Evolutionary conservation across 176 grass and related monocot species (phyloP).

Genomic region (Carex pumila): DNA sequence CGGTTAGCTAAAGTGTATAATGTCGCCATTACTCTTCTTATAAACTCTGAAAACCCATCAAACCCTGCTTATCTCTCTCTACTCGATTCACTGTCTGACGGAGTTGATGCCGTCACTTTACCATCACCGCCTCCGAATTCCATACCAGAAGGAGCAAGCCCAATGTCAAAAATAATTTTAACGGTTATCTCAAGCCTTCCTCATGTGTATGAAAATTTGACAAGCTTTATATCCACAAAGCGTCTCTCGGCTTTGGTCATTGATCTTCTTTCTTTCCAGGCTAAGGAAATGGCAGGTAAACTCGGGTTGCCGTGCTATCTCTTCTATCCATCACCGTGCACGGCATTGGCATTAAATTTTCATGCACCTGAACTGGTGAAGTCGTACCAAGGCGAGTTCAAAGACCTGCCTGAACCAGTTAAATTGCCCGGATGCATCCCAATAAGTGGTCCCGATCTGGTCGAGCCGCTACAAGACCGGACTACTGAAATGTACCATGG

Average conservation of each 20-base stretch:
- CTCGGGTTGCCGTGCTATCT: conserved; percentile 20
- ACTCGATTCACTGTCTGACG: background rate
- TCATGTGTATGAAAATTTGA: background rate
- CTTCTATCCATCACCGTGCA: background rate
- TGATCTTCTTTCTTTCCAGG: background rate
- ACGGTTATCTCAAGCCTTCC: conserved; percentile 1
- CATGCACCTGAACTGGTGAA: conserved; percentile 7
- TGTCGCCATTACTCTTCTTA: background rate
- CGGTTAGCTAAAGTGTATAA: background rate
- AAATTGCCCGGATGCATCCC: background rate
- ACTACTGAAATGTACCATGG: conserved; percentile 16
- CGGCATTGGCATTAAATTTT: conserved; percentile 1
- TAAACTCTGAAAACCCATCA: conserved; percentile 8
- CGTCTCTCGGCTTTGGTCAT: conserved; percentile 12
- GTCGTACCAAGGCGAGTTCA: conserved; percentile 8
- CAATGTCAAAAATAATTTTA: background rate
- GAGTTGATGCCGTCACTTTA: conserved; percentile 3
- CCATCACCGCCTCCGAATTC: background rate
- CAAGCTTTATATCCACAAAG: background rate
- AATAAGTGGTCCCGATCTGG: background rate
- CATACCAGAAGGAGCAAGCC: background rate
- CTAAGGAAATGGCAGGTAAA: background rate
- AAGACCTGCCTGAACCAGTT: conserved; percentile 16
- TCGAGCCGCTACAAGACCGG: background rate
- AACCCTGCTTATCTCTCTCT: background rate